Conservation (phyloP, 371 early-diverging fungal species). For the Mucor velutinosus region DNA sequence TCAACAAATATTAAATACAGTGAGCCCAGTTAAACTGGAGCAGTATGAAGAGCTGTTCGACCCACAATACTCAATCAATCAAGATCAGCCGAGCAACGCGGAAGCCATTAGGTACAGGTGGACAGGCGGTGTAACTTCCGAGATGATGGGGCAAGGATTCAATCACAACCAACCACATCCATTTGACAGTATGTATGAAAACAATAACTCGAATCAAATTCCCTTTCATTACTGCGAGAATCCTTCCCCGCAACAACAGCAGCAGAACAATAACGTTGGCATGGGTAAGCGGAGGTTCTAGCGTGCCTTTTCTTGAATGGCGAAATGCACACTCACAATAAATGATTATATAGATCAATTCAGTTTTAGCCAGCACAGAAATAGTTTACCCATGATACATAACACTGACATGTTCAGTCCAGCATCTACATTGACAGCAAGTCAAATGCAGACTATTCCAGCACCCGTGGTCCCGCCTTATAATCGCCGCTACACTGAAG, state of each 20-base stretch:
- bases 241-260: neutral
- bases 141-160: neutral
- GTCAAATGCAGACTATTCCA: neutral
- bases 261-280: neutral
- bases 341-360: neutral
- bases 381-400: slow-evolving; percentile 8
- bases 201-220: neutral
- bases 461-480: neutral
- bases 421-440: neutral
- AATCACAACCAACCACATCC: neutral
- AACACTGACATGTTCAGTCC: neutral
- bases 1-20: neutral
- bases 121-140: neutral
- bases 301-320: neutral
- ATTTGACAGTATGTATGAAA: neutral
- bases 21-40: neutral
- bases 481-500: slow-evolving; percentile 16
- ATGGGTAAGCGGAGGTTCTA: neutral
- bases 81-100: neutral
- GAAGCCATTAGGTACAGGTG: neutral
- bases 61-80: neutral
- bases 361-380: slow-evolving; percentile 6
- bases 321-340: neutral
- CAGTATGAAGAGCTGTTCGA: neutral
- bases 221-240: neutral